These are phyloP conservation scores for Euphorbia lathyris DNA, from an alignment of 345 rosid genomes.

Conservation along the genomic window DNA sequence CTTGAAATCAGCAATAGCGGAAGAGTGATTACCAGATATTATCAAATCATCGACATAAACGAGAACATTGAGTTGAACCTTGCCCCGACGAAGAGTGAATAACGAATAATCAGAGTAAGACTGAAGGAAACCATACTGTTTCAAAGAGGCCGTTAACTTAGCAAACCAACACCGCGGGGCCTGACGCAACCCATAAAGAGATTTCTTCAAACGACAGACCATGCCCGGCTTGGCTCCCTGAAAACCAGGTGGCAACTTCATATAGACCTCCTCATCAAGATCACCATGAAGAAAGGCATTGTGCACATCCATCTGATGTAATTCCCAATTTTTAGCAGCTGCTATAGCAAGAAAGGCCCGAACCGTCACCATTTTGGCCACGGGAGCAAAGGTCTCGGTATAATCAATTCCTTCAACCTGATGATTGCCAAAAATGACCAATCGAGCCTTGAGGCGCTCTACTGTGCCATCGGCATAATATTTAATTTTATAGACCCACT, in stretches of 20 bases:
- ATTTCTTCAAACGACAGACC: background rate
- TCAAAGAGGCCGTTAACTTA: too few species aligned
- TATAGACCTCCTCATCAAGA: background rate
- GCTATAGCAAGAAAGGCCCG: background rate
- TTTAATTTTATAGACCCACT: background rate
- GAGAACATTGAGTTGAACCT: too few species aligned
- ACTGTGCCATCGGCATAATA: background rate
- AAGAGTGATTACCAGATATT: too few species aligned
- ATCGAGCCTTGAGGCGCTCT: background rate
- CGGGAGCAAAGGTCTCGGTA: background rate
- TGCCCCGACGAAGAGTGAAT: too few species aligned
- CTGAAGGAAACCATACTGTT: too few species aligned
- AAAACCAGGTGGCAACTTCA: slow-evolving; percentile 1
- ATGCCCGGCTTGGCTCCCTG: background rate
- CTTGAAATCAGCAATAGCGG: too few species aligned
- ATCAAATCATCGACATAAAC: too few species aligned
- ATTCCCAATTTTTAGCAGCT: background rate
- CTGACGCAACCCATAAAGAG: too few species aligned
- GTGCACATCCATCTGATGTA: background rate
- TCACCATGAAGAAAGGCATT: background rate
- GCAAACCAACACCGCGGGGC: too few species aligned
- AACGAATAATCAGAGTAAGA: too few species aligned
- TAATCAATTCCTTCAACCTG: background rate
- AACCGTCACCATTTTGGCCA: background rate
- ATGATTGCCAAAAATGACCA: background rate